Evolutionary conservation across 139 green algal genomes (phyloP), one percentile per base, ranked within the genome.

Genomic region (Dunaliella primolecta): DNA sequence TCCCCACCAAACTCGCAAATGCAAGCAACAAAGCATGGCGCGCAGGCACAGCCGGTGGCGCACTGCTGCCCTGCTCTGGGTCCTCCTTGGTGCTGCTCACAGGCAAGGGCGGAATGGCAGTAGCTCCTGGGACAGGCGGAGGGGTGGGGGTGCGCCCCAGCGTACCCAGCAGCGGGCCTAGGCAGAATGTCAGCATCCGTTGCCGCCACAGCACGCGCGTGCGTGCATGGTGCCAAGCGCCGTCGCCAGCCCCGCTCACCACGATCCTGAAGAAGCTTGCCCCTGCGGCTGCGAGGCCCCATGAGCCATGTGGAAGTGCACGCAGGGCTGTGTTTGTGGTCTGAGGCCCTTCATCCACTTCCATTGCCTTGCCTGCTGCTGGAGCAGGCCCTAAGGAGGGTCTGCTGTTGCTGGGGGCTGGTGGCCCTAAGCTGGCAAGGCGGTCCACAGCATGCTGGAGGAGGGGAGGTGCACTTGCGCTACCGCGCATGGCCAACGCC

Each of bases 181-280:
- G 33, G 34, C 35, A 57, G 2, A 64, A 1, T 32, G 34, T 1
- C 34, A 81, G 34, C 20, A 34, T 64, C 20, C 77, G 77, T n/a
- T 81, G 77, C 30, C 31, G 77, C 77, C 77, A 81, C 33, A 81
- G 77, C 15, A 81, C 77, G 15, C 77, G 77, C 3, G 20, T 64
- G 20, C 25, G 27, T n/a, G 77, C 21, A 2, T 36, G 15, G 34
- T 57, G 77, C 77, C 77, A 81, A 2, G 75, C 75, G 2, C 2
- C 33, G 30, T 77, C 71, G 11, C 75, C 33, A 37, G n/a, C n/a
- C 24, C 75, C 3, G 75, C 75, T 36, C 29, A 80, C n/a, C n/a
- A 80, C n/a, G 2, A 36, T 36, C 1, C n/a, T 11, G 30, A 80
- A 80, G 75, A 80, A 80, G 27, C 29, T n/a, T 21, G n/a, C 75